A percentile compares a stretch with the other conserved stretches of the same genome.
Evolutionary conservation across 2,329 filamentous ascomycete genomes (phyloP).

Genomic region (Aspergillus glaucus): DNA sequence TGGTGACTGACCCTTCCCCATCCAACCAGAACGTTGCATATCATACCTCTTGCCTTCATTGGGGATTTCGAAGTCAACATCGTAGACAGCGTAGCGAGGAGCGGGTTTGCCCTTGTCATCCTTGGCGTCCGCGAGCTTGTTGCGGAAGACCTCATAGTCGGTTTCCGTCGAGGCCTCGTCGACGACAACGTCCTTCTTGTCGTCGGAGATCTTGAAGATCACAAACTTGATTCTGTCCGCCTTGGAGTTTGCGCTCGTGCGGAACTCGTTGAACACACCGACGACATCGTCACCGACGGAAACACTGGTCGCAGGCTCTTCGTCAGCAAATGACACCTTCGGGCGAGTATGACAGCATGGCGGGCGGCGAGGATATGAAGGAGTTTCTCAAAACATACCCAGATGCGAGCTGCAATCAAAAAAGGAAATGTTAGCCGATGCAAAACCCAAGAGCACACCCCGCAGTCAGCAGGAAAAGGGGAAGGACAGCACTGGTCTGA

Average conservation of each 20-base stretch:
- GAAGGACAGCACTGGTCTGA: neutral
- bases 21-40: neutral
- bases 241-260: constrained; percentile 31
- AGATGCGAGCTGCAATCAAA: constrained; percentile 26
- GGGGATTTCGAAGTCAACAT: constrained; percentile 45
- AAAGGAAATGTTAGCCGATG: constrained; percentile 5
- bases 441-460: neutral
- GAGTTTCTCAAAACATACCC: constrained; percentile 21
- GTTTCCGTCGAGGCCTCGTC: constrained; percentile 39
- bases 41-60: constrained; percentile 45
- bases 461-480: neutral
- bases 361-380: constrained; percentile 1
- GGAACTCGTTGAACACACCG: constrained; percentile 42
- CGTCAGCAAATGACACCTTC: neutral
- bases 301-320: constrained; percentile 29
- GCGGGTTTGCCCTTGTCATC: constrained; percentile 38
- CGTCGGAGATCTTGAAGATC: constrained; percentile 48
- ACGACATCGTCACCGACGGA: constrained; percentile 43
- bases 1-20: neutral
- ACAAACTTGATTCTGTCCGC: constrained; percentile 40
- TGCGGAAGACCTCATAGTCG: constrained; percentile 45
- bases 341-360: neutral
- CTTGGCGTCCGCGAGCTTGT: constrained; percentile 38
- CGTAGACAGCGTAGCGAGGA: constrained; percentile 46
- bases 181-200: constrained; percentile 46